Evolutionary conservation across 2,329 filamentous ascomycete species (phyloP), one percentile per base, ranked within the genome.

Genomic region (Ophiocordyceps camponoti-leonardi): DNA sequence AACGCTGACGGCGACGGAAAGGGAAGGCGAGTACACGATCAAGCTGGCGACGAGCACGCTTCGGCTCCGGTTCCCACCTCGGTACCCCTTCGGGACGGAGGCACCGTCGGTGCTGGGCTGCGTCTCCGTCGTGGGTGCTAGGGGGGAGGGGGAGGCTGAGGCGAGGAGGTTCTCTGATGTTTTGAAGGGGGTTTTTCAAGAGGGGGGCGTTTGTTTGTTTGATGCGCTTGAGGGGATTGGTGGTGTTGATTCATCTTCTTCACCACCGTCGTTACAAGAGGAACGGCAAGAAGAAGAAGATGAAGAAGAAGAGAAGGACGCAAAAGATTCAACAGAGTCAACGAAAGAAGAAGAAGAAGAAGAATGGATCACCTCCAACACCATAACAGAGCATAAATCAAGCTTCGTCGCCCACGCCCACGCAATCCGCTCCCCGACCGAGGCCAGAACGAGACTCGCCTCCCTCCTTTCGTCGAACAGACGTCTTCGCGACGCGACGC

Each of bases 161-260:
- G 69, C 88, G n/a, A 72, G 75, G 2, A 63, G 84, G 2, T 79
- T 92, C 47, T 69, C 79, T 28, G 68, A 78, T 33, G 79, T 81
- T 0, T 64, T 95, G 30, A 69, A 67, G 1, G 67, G 69, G n/a
- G 72, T 84, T 5, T 94, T 81, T 60, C 70, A 73, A 45, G 73
- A 78, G 0, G 87, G 86, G 0, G 73, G 77, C 45, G 86, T 94
- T 20, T 95, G 88, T 56, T 67, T 98, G 3, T 98, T 88, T 55
- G 90, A 95, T 58, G 73, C 93, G n/a, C 72, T 95, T 35, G 88
- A 94, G 55, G 81, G 84, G 56, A 66, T 83, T 51, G 70, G n/a
- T n/a, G 35, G 35, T 39, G n/a, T 35, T 16, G 31, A 2, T 41
- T 14, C 6, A 12, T 13, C 18, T 6, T 41, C 16, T 11, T 14